Conservation (phyloP, 805 yeast genomes). For the Kuraishia cidri region DNA sequence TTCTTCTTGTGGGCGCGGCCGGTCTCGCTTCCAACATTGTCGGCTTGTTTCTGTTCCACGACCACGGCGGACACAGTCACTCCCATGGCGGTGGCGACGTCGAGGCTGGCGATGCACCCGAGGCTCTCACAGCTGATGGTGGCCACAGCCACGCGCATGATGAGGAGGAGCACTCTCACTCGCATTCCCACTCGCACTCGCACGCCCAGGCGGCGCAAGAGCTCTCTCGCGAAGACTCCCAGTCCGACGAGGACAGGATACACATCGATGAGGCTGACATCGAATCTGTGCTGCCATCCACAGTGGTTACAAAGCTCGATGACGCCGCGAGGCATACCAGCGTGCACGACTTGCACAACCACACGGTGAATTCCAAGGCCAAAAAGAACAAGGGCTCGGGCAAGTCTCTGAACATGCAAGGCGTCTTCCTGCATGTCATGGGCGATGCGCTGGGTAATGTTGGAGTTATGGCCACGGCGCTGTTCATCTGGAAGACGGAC, state of each 20-base stretch:
- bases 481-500: slow-evolving; percentile 90
- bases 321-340: slow-evolving; percentile 3
- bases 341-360: slow-evolving; percentile 14
- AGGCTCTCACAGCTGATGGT: slow-evolving; percentile 14
- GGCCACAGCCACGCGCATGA: slow-evolving; percentile 24
- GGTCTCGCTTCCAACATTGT: slow-evolving; percentile 78
- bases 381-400: slow-evolving; percentile 14
- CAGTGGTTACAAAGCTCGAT: slow-evolving; percentile 7
- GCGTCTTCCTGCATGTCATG: slow-evolving; percentile 88
- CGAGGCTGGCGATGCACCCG: slow-evolving; percentile 13
- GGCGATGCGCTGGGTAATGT: slow-evolving; percentile 96
- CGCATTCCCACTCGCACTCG: slow-evolving; percentile 8
- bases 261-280: slow-evolving; percentile 3
- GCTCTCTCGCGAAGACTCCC: not conserved
- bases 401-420: slow-evolving; percentile 91
- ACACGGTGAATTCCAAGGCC: slow-evolving; percentile 9
- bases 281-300: slow-evolving; percentile 11
- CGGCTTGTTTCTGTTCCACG: slow-evolving; percentile 86
- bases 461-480: slow-evolving; percentile 85
- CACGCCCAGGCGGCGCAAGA: slow-evolving; percentile 2
- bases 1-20: slow-evolving; percentile 71
- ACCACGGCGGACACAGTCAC: slow-evolving; percentile 57
- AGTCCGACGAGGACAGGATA: not conserved
- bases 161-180: slow-evolving; percentile 8
- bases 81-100: slow-evolving; percentile 27